Base-by-base conservation (phyloP, 2,329 filamentous ascomycete genomes). In the Cytospora mali region DNA sequence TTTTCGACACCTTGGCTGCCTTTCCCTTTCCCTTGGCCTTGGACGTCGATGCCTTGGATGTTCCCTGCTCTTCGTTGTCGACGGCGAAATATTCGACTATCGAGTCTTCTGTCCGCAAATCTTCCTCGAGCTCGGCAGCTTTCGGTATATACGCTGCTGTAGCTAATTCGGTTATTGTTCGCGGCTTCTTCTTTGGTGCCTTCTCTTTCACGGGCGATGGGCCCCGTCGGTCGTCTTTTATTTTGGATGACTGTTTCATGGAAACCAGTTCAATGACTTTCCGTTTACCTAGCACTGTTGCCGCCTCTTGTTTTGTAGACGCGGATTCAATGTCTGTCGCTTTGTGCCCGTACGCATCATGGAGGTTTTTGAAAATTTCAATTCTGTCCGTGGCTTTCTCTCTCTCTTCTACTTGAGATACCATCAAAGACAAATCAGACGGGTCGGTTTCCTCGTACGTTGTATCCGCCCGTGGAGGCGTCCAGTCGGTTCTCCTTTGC, bases 121-220 rank as follows among this genome's bases (percentile, higher is more conserved):
- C 69, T 31, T 71, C 67, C 31, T 77, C 74, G 11, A 71, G 66
- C 57, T 80, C 73, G 4, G 74, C 71, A 3, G 76, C 71, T 27
- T 60, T 58, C 3, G 77, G 73, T 14, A 72, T 72, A 70, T 93
- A 95, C 5, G 86, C 85, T 14, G 90, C 88, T 1, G 88, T 94
- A 13, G 91, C 90, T 55, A 91, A 77, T 48, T 87, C 90, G 0
- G 92, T 96, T 62, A 96, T 88, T 0, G 92, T 96, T 48, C 86
- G 86, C 0, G 87, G 76, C 73, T 89, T 93, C 75, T 90, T 92
- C 73, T 85, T 87, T 4, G 81, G 76, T 6, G 79, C 77, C 67
- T 86, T 89, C 25, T 75, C 71, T 70, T 84, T 85, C 1, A 69
- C 66, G 0, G 75, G 75, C 1, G 75, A 74, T 21, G 69, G n/a